Base-by-base conservation (phyloP, 352 stramenopile genomes). In the Phytophthora pseudosyringae region DNA sequence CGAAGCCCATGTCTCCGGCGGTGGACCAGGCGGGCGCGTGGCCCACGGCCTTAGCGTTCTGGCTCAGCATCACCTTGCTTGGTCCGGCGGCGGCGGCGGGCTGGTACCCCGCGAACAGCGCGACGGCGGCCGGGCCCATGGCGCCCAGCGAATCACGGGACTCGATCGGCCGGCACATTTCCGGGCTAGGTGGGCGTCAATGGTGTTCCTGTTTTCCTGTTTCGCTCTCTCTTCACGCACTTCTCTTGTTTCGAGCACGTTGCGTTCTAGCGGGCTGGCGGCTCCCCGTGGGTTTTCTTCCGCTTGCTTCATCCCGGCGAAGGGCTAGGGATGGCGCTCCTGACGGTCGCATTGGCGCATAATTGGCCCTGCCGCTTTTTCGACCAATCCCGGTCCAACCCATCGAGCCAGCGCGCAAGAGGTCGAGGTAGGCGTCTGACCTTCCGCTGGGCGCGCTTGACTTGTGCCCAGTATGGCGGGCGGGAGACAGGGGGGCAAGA, bases 161-260 rank as follows among this genome's bases (percentile, higher is more conserved):
- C 78, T 91, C 85, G 80, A 93, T 93, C 65, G 85, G 85, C 75
- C 85, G 82, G 69, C 85, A 93, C 85, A 91, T 93, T 73, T 18
- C 64, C 15, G 39, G 29, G 46, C 29, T 52, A 32, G 13, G 36
- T 69, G 18, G 58, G 50, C 60, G 38, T 45, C 54, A 63, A 52
- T 58, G 25, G 40, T 63, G 7, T 60, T 67, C 53, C 67, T 73
- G 64, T 64, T 68, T 73, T 68, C 43, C 52, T 78, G 48, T 53
- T 71, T 35, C 25, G 11, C 38, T 54, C 31, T 51, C 52, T 52
- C 48, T 40, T n/a, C 18, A 57, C 56, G 55, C 64, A 41, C 57
- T 64, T 71, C 47, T 71, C 64, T 69, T 40, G 15, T 53, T 57
- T 67, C 43, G 56, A 60, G 56, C 64, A 44, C 58, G 58, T 75